These are phyloP conservation scores for Angomonas deanei DNA, from an alignment of 208 protist species.

Conservation along the genomic window DNA sequence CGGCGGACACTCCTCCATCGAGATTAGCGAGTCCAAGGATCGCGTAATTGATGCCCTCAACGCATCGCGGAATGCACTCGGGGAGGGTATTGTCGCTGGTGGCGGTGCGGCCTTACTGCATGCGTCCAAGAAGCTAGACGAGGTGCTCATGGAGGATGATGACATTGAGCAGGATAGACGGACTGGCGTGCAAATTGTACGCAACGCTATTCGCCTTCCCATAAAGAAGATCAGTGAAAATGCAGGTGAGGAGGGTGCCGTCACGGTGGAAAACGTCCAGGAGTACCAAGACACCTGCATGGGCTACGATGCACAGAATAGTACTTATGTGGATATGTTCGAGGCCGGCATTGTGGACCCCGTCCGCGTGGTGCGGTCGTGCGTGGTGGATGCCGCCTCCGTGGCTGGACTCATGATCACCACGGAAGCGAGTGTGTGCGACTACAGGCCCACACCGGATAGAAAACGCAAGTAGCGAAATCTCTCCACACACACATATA, in stretches of 20 bases:
- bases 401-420: conserved; percentile 99
- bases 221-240: conserved; percentile 97
- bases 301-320: conserved; percentile 96
- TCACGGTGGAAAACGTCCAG: conserved; percentile 97
- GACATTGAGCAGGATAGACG: conserved; percentile 78
- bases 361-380: conserved; percentile 98
- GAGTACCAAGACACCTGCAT: conserved; percentile 79
- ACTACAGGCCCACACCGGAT: conserved; percentile 37
- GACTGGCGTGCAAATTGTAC: conserved; percentile 84
- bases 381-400: conserved; percentile 95
- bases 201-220: conserved; percentile 84
- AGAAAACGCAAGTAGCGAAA: conserved; percentile 13
- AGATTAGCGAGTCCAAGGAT: conserved; percentile 99
- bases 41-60: conserved; percentile 98
- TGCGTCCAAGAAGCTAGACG: conserved; percentile 89
- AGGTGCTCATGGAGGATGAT: conserved; percentile 82
- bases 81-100: conserved; percentile 98
- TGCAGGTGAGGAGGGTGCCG: conserved; percentile 96
- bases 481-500: too few relatives aligned
- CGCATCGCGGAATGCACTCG: conserved; percentile 97
- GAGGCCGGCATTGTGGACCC: conserved; percentile 99
- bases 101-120: conserved; percentile 97
- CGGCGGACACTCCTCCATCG: conserved; percentile 96
- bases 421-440: conserved; percentile 95
- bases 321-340: conserved; percentile 97